These are phyloP conservation scores for Pseudocercospora eumusae DNA, from an alignment of 2,329 filamentous ascomycete genomes.

Conservation along the genomic window DNA sequence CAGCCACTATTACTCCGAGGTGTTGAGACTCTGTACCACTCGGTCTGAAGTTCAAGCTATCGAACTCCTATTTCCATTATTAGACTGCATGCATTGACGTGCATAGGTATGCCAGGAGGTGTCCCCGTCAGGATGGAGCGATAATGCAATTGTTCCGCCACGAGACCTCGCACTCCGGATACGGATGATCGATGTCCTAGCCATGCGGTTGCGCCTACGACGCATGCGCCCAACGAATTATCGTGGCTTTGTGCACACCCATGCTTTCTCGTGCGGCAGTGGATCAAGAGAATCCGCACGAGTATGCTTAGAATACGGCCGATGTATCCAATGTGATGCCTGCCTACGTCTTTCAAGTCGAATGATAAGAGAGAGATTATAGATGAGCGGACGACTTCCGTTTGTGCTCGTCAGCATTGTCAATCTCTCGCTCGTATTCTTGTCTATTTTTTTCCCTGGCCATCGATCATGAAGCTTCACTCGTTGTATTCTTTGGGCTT, in stretches of 20 bases:
- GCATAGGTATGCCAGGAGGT: neutral
- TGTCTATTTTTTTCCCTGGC: neutral
- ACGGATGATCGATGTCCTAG: neutral
- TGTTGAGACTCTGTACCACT: no score
- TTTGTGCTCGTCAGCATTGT: constrained; percentile 8
- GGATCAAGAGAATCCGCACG: constrained; percentile 9
- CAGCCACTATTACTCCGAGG: no score
- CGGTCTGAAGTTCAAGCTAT: neutral
- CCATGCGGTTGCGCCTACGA: neutral
- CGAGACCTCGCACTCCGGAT: constrained; percentile 1
- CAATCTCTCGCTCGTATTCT: constrained; percentile 1
- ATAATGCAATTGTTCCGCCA: neutral
- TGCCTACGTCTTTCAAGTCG: neutral
- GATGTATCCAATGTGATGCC: neutral
- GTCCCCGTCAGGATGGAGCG: neutral
- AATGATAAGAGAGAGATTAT: constrained; percentile 13
- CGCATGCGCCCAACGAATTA: constrained; percentile 2
- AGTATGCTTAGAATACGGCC: constrained; percentile 2
- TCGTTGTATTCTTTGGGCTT: neutral
- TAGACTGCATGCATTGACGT: neutral
- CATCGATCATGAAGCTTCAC: constrained; percentile 2
- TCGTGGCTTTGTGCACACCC: constrained; percentile 5
- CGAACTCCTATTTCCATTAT: neutral
- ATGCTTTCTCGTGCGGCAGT: constrained; percentile 8
- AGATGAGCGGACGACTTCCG: constrained; percentile 2